Base-by-base conservation (phyloP, 257 asterid species). In the Verbascum thapsus region DNA sequence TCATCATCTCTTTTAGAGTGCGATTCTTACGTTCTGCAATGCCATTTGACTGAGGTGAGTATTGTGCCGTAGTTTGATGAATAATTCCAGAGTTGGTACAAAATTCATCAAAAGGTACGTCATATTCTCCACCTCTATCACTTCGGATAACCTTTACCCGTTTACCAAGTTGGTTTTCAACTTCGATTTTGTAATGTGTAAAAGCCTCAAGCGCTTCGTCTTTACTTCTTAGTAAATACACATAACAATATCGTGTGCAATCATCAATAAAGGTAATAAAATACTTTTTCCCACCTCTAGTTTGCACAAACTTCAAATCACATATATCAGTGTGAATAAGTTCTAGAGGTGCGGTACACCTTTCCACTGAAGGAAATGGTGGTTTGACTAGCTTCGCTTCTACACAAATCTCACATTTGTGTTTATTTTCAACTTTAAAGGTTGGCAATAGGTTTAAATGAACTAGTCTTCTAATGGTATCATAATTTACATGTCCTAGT, bases 41-140 rank as follows among this genome's bases (percentile, higher is more conserved):
- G 5, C 13, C 13, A 10, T 20, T 17, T 18, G 9, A 20, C 4
- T 53, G 17, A 26, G 58, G 58, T 8, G 40, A 19, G 17, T 53
- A 53, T 8, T 39, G 38, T 7, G 58, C 40, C 2, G 38, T 22
- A 1, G 58, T 53, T 53, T 53, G 58, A 53, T 53, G 40, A 53
- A 53, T 53, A 23, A 53, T 53, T 9, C 38, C 58, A 53, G 11
- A 7, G 22, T 23, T 53, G 15, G 10, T 15, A 23, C 40, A 10
- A 2, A 10, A 9, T 23, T 53, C 15, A 9, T 30, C 60, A 30
- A 23, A 53, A 22, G 60, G 40, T 6, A 17, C 4, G 3, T n/a
- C 60, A 2, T 23, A 53, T 10, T 23, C 60, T 9, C 60, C 60
- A 2, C 42, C 42, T 53, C 40, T 4, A 13, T 53, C 42, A 30